Base-by-base conservation (phyloP, 108 stramenopile species). In the Mediolabrus comicus region DNA sequence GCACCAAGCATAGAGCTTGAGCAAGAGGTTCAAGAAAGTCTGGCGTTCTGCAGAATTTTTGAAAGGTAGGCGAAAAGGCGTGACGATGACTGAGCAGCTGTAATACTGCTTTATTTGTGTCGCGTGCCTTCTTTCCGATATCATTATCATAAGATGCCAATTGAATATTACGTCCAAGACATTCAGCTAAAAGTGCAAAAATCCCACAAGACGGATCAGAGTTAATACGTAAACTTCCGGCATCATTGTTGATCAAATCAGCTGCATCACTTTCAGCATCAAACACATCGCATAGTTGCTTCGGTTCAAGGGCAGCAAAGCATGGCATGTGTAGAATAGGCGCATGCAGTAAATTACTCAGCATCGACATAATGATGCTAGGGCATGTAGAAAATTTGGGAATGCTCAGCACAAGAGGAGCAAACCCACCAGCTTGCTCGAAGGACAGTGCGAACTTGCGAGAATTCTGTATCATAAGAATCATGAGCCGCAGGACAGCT, bases 341-440 rank as follows among this genome's bases (percentile, higher is more conserved):
- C 4, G 91, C 91, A 71, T 92, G 80, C 36, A 95, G 72, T 9
- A 95, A 72, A 65, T 91, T 80, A 63, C 88, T 88, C 46, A 95
- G 80, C 79, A 95, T 82, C 16, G 95, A 81, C 53, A 95, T 69
- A 8, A 79, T 82, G 60, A 95, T 84, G 49, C 83, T 88, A 8
- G 95, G 84, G 53, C 84, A 93, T 24, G 90, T 92, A 22, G 90
- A 89, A 62, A 87, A 95, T 74, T 88, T 91, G 0, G 95, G 95
- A 38, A 93, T 86, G 55, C 89, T 90, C 58, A 93, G 57, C 25
- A 93, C 83, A 11, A 95, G 79, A 16, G 95, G 90, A 19, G 89
- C 87, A 60, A 95, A 95, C 8, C 90, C 95, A 32, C 92, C 95
- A n/a, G 89, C 67, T 53, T 77, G 75, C 32, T 87, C 82, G 71